Evolutionary conservation across 371 early-diverging fungal genomes (phyloP).

Genomic region (Lichtheimia ramosa): DNA sequence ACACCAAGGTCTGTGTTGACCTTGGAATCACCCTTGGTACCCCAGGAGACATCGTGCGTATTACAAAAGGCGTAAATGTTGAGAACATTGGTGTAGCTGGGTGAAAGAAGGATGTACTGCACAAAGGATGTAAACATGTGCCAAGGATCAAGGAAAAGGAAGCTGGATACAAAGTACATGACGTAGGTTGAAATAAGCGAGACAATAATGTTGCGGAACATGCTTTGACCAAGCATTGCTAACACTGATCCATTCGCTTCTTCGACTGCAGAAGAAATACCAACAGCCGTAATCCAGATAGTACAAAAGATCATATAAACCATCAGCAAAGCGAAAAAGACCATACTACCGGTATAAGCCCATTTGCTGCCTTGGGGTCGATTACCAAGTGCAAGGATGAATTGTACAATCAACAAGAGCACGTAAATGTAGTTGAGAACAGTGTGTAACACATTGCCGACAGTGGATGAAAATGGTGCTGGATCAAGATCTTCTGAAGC

Average conservation of each 20-base stretch:
- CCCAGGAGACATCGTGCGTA: conserved; percentile 84
- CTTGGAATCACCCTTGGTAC: conserved; percentile 87
- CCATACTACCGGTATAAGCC: conserved; percentile 58
- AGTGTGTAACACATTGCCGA: conserved; percentile 40
- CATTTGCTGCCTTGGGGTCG: conserved; percentile 78
- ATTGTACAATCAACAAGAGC: conserved; percentile 58
- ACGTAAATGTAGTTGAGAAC: conserved; percentile 64
- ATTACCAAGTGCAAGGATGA: conserved; percentile 79
- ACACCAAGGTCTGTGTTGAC: conserved; percentile 62
- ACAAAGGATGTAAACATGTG: conserved; percentile 68
- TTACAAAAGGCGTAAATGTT: conserved; percentile 75
- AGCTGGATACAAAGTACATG: conserved; percentile 62
- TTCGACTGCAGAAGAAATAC: conserved; percentile 37
- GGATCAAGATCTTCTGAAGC: conserved; percentile 10
- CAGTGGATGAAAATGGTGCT: conserved; percentile 50
- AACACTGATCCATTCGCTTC: conserved; percentile 23
- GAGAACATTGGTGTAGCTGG: conserved; percentile 63
- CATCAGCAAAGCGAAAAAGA: conserved; percentile 53
- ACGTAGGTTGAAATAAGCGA: conserved; percentile 67
- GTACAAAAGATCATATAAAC: conserved; percentile 62
- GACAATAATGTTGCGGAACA: conserved; percentile 60
- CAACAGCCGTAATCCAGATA: conserved; percentile 49
- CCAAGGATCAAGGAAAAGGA: conserved; percentile 70
- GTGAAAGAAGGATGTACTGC: conserved; percentile 63
- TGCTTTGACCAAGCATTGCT: conserved; percentile 30